These are phyloP conservation scores for Colletotrichum plurivorum DNA, from an alignment of 2,329 filamentous ascomycete genomes.

Conservation along the genomic window DNA sequence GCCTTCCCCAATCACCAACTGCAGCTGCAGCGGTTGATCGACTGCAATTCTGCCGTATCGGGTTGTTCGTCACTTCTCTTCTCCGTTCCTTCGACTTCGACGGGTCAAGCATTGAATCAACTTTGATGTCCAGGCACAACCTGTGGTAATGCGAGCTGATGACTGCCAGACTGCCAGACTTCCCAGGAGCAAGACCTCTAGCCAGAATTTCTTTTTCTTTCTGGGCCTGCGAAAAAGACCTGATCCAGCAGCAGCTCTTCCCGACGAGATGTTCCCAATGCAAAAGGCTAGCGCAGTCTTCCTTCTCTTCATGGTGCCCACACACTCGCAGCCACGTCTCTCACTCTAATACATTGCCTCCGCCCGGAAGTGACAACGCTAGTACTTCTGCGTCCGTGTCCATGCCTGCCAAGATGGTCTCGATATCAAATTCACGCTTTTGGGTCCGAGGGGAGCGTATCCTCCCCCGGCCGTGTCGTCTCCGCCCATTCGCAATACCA, in stretches of 20 bases:
- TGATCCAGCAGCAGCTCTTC: background rate
- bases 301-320: conserved; percentile 4
- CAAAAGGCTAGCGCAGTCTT: conserved; percentile 10
- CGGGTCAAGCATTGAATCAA: background rate
- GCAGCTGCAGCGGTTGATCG: conserved; percentile 23
- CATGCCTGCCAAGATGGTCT: conserved; percentile 28
- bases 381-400: conserved; percentile 28
- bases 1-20: conserved; percentile 18
- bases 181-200: no score
- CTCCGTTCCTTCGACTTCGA: background rate
- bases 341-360: conserved; percentile 22
- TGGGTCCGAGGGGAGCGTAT: conserved; percentile 14
- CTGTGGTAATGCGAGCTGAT: background rate
- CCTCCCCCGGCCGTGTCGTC: conserved; percentile 20
- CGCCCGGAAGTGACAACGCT: conserved; percentile 10
- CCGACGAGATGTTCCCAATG: background rate
- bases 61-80: conserved; percentile 6
- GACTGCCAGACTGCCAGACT: background rate
- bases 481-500: conserved; percentile 10
- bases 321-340: conserved; percentile 30
- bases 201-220: no score
- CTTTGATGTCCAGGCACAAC: background rate
- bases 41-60: conserved; percentile 17
- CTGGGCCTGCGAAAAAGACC: no score
- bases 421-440: conserved; percentile 26